A percentile compares a stretch with the other conserved stretches of the same genome.
phyloP scores from a whole-genome alignment of 257 asterid species.

The Cruciata laevipes region DNA sequence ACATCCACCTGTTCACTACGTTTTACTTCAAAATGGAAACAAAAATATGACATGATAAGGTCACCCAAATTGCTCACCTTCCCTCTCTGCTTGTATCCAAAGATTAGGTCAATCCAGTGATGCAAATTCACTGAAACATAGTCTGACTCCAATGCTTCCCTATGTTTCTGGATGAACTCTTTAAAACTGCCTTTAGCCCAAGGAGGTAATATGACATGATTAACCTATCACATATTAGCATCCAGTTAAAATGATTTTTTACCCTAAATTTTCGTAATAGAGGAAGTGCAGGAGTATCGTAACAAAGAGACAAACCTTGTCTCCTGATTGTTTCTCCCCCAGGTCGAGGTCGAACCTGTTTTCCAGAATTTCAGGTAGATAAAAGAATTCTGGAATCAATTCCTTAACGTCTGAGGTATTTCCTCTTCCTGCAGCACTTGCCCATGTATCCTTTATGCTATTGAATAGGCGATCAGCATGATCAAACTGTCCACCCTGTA shows the following conservation, averaged over 20 bases:
- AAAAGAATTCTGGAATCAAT: constrained; percentile 94
- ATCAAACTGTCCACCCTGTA: constrained; percentile 99
- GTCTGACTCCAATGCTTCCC: constrained; percentile 98
- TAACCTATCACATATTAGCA: constrained; percentile 55
- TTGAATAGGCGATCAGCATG: constrained; percentile 99
- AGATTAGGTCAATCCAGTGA: constrained; percentile 99
- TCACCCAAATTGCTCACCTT: constrained; percentile 58
- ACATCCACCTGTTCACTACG: not conserved
- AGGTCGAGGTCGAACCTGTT: constrained; percentile 83
- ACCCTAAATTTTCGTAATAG: not conserved
- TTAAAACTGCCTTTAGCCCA: constrained; percentile 93
- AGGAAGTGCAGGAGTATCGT: constrained; percentile 2
- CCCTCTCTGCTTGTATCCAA: constrained; percentile 93
- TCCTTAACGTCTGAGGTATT: constrained; percentile 99
- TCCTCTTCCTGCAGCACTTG: constrained; percentile 97
- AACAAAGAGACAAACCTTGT: constrained; percentile 56
- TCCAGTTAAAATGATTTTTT: not conserved
- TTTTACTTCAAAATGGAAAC: not conserved
- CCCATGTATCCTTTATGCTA: constrained; percentile 87
- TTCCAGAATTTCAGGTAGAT: constrained; percentile 90
- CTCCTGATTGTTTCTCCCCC: constrained; percentile 99
- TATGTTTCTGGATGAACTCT: constrained; percentile 87
- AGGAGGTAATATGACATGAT: constrained; percentile 85
- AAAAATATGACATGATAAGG: not conserved
- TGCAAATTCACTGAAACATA: constrained; percentile 94